A percentile compares a stretch with the other conserved stretches of the same genome.
Evolutionary conservation across 1,139 yeast species (phyloP).

Genomic region (Casaregolazyma suthepensis): DNA sequence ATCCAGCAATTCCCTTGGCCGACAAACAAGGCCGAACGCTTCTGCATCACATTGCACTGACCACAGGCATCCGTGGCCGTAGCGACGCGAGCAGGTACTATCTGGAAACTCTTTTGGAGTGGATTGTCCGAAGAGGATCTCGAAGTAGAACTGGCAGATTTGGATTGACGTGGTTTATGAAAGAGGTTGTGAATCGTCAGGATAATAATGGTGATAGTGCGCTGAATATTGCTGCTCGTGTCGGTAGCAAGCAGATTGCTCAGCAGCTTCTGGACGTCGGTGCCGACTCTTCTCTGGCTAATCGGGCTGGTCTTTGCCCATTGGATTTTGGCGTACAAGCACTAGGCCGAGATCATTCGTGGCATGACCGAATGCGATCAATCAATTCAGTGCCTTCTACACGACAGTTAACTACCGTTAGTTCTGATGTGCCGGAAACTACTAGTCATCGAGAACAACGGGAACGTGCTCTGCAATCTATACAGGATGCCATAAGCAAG

Average conservation of each 20-base stretch:
- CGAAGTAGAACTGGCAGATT: slow-evolving; percentile 38
- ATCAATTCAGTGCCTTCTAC: background rate
- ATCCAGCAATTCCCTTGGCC: slow-evolving; percentile 67
- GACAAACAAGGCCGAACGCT: slow-evolving; percentile 80
- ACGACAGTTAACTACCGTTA: slow-evolving; percentile 1
- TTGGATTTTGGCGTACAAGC: slow-evolving; percentile 64
- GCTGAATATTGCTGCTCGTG: slow-evolving; percentile 85
- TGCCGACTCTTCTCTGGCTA: slow-evolving; percentile 73
- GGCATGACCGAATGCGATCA: background rate
- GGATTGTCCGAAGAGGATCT: slow-evolving; percentile 59
- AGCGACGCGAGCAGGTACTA: slow-evolving; percentile 70
- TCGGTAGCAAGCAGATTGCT: slow-evolving; percentile 75
- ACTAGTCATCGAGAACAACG: slow-evolving; percentile 31
- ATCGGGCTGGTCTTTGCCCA: slow-evolving; percentile 81
- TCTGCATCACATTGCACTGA: slow-evolving; percentile 84
- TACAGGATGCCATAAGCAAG: slow-evolving; percentile 28
- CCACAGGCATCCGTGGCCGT: slow-evolving; percentile 67
- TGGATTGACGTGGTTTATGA: slow-evolving; percentile 55
- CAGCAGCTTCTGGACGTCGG: slow-evolving; percentile 77
- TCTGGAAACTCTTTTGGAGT: slow-evolving; percentile 68
- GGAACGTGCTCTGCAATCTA: slow-evolving; percentile 37
- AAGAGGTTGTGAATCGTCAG: slow-evolving; percentile 63
- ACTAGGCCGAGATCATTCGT: slow-evolving; percentile 6
- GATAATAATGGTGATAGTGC: slow-evolving; percentile 81
- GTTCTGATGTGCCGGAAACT: slow-evolving; percentile 1